These are phyloP conservation scores for Agrostemma githago DNA, from an alignment of 148 eudicot species.

Conservation along the genomic window DNA sequence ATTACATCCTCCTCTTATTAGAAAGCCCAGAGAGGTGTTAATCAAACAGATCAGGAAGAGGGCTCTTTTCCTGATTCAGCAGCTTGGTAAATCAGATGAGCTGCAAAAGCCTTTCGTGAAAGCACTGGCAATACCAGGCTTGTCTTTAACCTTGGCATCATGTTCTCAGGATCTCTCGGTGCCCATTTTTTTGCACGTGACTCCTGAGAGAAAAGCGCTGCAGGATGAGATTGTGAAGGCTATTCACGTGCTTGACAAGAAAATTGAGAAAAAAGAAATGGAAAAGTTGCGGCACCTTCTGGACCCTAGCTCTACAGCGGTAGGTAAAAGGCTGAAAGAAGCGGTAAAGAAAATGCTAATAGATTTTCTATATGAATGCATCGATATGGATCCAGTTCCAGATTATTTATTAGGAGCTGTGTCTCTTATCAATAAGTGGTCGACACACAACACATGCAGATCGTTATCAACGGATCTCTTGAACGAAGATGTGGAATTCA, in stretches of 20 bases:
- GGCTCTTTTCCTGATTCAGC: conserved; percentile 37
- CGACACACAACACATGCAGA: conserved; percentile 17
- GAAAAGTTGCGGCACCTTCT: conserved; percentile 36
- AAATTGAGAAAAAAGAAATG: conserved; percentile 35
- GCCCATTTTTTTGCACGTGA: conserved; percentile 31
- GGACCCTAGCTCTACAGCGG: conserved; percentile 39
- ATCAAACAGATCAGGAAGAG: conserved; percentile 24
- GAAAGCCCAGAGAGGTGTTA: conserved; percentile 34
- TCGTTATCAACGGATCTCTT: conserved; percentile 36
- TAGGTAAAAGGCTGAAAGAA: conserved; percentile 27
- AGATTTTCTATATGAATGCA: conserved; percentile 72
- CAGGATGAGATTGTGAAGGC: conserved; percentile 64
- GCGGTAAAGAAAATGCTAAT: conserved; percentile 45
- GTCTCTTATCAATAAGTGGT: conserved; percentile 39
- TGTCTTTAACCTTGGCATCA: conserved; percentile 32
- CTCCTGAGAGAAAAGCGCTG: conserved; percentile 44
- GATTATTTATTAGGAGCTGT: conserved; percentile 39
- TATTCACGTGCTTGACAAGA: conserved; percentile 38
- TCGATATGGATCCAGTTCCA: conserved; percentile 68
- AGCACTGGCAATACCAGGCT: conserved; percentile 63
- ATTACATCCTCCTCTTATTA: conserved; percentile 24
- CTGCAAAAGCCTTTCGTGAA: conserved; percentile 49
- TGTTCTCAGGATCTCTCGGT: conserved; percentile 22
- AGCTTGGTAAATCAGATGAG: conserved; percentile 39
- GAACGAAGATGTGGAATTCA: conserved; percentile 56